phyloP scores from a whole-genome alignment of 2,329 filamentous ascomycete species.

The Trichoderma guizhouense region DNA sequence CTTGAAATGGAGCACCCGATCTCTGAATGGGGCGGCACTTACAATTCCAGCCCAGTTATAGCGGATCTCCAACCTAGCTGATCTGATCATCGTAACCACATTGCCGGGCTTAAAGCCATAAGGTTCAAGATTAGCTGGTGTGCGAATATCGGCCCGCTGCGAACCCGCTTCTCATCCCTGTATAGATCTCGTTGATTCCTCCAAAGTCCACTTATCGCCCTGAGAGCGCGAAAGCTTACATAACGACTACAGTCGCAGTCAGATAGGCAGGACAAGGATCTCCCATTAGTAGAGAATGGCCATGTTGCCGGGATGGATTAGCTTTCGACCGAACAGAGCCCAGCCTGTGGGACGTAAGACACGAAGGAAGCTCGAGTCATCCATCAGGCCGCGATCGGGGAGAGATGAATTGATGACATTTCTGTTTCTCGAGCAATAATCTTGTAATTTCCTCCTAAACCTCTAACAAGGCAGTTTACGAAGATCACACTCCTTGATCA shows the following conservation, averaged over 20 bases:
- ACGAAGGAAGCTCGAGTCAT: neutral
- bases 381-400: neutral
- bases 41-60: neutral
- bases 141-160: neutral
- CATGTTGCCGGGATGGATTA: conserved; percentile 6
- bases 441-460: neutral
- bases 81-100: neutral
- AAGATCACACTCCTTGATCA: neutral
- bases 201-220: neutral
- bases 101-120: neutral
- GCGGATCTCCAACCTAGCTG: neutral
- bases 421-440: neutral
- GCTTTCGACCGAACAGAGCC: conserved; percentile 12
- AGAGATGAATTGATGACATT: neutral
- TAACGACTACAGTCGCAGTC: neutral
- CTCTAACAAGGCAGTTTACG: neutral
- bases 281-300: neutral
- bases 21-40: neutral
- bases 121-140: neutral
- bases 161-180: neutral
- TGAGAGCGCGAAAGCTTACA: neutral
- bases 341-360: conserved; percentile 1
- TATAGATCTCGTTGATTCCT: neutral
- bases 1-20: neutral
- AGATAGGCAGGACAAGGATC: neutral